Percentiles rank a stretch among this genome's conserved stretches.
Conservation (phyloP, 139 green algal genomes). For the Prasinococcaceae sp. region DNA sequence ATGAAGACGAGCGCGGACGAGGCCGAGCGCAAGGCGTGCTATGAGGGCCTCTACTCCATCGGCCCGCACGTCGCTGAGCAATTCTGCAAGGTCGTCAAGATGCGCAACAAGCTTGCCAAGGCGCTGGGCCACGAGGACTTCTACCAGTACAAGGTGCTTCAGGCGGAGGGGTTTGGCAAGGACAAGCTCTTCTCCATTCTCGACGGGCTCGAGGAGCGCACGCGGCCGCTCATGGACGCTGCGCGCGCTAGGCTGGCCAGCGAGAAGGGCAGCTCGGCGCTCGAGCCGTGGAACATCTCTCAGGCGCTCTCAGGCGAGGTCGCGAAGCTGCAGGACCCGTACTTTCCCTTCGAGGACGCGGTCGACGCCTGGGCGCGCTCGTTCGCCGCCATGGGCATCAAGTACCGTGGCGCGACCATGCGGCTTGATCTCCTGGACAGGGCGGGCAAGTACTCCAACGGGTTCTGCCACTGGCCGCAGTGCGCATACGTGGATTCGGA, state of each 20-base stretch:
- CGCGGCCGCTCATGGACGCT: slow-evolving; percentile 30
- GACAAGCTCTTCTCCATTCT: slow-evolving; percentile 55
- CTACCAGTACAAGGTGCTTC: slow-evolving; percentile 54
- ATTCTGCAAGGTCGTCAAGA: slow-evolving; percentile 63
- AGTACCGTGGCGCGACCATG: slow-evolving; percentile 49
- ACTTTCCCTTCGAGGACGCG: slow-evolving; percentile 46
- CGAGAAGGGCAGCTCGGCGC: slow-evolving; percentile 40
- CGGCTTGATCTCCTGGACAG: slow-evolving; percentile 57
- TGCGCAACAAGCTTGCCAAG: slow-evolving; percentile 51
- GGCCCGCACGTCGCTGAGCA: slow-evolving; percentile 44
- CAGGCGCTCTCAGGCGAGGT: slow-evolving; percentile 39
- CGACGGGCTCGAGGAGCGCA: slow-evolving; percentile 44
- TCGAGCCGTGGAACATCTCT: slow-evolving; percentile 53
- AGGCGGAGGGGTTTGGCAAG: slow-evolving; percentile 71
- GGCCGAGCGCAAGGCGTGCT: slow-evolving; percentile 32
- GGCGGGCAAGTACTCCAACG: slow-evolving; percentile 29
- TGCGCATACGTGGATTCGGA: slow-evolving; percentile 40
- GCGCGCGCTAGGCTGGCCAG: background rate
- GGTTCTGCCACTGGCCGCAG: slow-evolving; percentile 60
- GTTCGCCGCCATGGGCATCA: slow-evolving; percentile 59
- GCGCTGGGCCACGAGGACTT: slow-evolving; percentile 51
- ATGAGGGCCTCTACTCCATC: slow-evolving; percentile 42
- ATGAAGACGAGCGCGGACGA: slow-evolving; percentile 50
- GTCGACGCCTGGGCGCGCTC: slow-evolving; percentile 55
- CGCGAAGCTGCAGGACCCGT: slow-evolving; percentile 29